Base-by-base conservation (phyloP, 2,329 filamentous ascomycete genomes). In the Pyricularia sp. region DNA sequence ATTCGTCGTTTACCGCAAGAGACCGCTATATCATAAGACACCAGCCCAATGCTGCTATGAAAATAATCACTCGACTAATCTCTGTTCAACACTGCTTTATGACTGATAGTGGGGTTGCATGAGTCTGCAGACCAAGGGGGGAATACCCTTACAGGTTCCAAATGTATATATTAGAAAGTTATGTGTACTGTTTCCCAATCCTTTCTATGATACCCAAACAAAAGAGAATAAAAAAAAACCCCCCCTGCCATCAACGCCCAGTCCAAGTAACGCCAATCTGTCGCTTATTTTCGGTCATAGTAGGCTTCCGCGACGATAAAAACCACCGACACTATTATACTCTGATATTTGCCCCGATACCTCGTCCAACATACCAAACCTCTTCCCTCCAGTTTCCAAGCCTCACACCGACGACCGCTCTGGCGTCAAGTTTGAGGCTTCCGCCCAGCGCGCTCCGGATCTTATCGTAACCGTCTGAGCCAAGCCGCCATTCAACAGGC, bases 391-490 rank as follows among this genome's bases (percentile, higher is more conserved):
- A 97, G 70, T 84, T 78, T 9, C 89, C 91, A 65, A 97, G 77
- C 69, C 84, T 82, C 6, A 97, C 79, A 0, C 86, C 87, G 1
- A 96, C 89, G 57, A 86, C 80, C 1, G 93, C 94, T 70, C 82
- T 80, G 1, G 92, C 91, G 75, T 92, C 89, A 66, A 97, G 76
- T 75, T 89, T 89, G 69, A 97, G 75, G 28, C 80, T 82, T 0
- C 93, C 93, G 0, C 93, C 93, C 0, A 97, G 75, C 12, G 93
- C 93, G 69, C 87, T 86, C 70, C 81, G 84, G 16, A 97, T 80
- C 64, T 90, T 90, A 55, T 91, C 91, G 70, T 93, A 96, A 2
- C 93, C 94, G 12, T 96, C 85, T 16, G 86, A 87, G 16, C 85
- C 87, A 22, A 91, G 73, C 40, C 85, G 87, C 88, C 93, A 93